Percentiles rank a stretch among this genome's conserved stretches.
phyloP scores from a whole-genome alignment of 1,284 basidiomycete genomes.

The Fomitopsis pinicola region DNA sequence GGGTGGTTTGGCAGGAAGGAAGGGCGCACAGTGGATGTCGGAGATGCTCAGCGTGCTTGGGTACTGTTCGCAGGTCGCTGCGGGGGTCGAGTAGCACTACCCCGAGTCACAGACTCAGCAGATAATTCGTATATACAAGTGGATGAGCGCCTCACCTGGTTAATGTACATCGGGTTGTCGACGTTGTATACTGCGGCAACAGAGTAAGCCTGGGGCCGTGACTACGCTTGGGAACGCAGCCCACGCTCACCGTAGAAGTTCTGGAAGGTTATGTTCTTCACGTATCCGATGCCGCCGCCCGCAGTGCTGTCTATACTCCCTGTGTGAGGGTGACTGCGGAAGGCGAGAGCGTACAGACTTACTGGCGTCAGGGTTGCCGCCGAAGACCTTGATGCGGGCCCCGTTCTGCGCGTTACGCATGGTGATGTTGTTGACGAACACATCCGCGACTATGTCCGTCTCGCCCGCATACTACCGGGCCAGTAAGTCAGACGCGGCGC shows the following conservation, averaged over 20 bases:
- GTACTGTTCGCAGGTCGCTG: slow-evolving; percentile 41
- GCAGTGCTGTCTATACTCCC: slow-evolving; percentile 23
- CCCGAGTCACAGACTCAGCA: not conserved
- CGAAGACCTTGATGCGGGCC: slow-evolving; percentile 66
- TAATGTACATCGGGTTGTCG: slow-evolving; percentile 52
- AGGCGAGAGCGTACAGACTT: not conserved
- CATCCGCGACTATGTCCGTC: slow-evolving; percentile 64
- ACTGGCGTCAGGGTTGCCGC: slow-evolving; percentile 36
- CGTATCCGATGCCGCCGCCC: slow-evolving; percentile 57
- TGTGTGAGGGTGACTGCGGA: not conserved
- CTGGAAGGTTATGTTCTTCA: slow-evolving; percentile 51
- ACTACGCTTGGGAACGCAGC: not conserved
- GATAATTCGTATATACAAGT: not conserved
- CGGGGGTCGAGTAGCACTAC: slow-evolving; percentile 51
- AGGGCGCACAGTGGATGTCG: slow-evolving; percentile 33
- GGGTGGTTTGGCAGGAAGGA: not conserved
- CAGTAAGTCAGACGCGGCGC: not conserved
- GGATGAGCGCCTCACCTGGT: slow-evolving; percentile 34
- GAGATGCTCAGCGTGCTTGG: slow-evolving; percentile 47
- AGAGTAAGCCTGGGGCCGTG: not conserved
- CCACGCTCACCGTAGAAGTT: slow-evolving; percentile 33
- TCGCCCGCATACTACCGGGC: slow-evolving; percentile 47
- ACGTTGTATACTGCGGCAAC: slow-evolving; percentile 38
- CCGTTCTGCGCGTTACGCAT: slow-evolving; percentile 63
- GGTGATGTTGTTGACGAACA: slow-evolving; percentile 50